Base-by-base conservation (phyloP, 1,284 basidiomycete species). In the Austroboletus niveus region DNA sequence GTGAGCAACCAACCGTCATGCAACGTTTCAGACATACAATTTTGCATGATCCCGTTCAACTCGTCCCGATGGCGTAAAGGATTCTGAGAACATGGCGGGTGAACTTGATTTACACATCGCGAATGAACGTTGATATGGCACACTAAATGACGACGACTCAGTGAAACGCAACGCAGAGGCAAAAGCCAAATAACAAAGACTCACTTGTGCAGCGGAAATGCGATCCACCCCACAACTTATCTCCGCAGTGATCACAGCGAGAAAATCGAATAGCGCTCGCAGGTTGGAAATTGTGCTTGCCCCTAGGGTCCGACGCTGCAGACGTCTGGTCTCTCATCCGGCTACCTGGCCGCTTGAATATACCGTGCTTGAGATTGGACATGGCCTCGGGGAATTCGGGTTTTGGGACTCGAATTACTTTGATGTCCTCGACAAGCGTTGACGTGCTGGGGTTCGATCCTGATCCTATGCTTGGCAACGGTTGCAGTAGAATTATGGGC, bases 201-300 rank as follows among this genome's bases (percentile, higher is more conserved):
- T 68, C 62, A 93, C 94, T 78, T 55, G 85, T 81, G 68, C 96
- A 99, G 32, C 92, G 86, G 52, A 94, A 79, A 69, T 94, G 92
- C 36, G 95, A 86, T 7, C 95, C 96, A 6, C 96, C 96, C 94
- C 95, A 99, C 87, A 99, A 87, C 76, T 98, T 99, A 66, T 98
- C 97, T 38, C 88, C 87, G 68, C 96, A 99, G 52, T 96, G 87
- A 64, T 98, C 94, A 68, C 96, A 99, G 42, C 92, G 80, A 15
- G 92, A 87, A 51, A 97, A 91, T 32, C 94, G 82, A 55, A 99
- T 76, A 22, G 94, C 84, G 64, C 87, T 96, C 63, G 93, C 78
- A 56, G 91, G 92, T 68, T 94, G 90, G 78, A 98, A 98, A 54
- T 81, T 81, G 69, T 99, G 96, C 56, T 89, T 82, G 53, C 65